phyloP scores from a whole-genome alignment of 148 eudicot species.

The Vaccinium vitisidaea region DNA sequence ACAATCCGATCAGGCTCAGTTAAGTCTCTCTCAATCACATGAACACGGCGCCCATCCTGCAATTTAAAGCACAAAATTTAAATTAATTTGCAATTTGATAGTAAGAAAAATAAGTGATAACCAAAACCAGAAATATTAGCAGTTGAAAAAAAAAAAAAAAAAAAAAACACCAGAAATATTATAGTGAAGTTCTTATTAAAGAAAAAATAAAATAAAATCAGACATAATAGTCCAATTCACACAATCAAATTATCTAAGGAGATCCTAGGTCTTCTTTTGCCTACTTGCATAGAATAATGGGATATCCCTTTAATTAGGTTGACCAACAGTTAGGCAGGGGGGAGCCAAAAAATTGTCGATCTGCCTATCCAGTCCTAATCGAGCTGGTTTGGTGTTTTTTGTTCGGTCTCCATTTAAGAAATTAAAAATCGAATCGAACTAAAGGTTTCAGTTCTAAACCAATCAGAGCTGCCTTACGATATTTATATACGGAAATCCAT shows the following conservation, averaged over 20 bases:
- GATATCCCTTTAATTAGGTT: background rate
- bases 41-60: constrained; percentile 81
- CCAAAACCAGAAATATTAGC: background rate
- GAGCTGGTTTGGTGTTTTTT: background rate
- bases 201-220: background rate
- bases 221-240: background rate
- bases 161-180: background rate
- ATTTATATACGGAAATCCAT: background rate
- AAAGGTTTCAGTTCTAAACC: background rate
- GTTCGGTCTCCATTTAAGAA: background rate
- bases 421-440: background rate
- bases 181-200: too few species aligned
- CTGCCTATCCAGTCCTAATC: background rate
- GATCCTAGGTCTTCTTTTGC: background rate
- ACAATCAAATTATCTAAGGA: constrained; percentile 5
- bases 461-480: background rate
- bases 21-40: constrained; percentile 78
- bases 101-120: background rate
- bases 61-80: background rate
- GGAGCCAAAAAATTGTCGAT: background rate
- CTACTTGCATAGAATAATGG: background rate
- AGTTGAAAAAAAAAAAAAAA: too few species aligned
- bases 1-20: constrained; percentile 83
- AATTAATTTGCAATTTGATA: background rate
- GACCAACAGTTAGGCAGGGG: background rate